Conservation (phyloP, 2,329 filamentous ascomycete genomes). For the Talaromyces piceae region DNA sequence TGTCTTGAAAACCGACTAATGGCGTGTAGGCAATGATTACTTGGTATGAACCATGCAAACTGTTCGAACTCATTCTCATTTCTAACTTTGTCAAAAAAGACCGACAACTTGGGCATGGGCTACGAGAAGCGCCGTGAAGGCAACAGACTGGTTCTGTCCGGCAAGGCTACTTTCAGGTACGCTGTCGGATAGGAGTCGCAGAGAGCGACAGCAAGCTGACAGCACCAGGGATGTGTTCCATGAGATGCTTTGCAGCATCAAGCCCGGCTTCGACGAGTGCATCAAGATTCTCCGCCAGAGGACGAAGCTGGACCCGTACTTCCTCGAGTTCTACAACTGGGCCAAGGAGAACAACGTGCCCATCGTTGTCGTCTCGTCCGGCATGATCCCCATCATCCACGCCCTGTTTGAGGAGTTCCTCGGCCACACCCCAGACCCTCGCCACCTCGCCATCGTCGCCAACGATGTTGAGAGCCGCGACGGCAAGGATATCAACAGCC, state of each 20-base stretch:
- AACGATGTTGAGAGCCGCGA: constrained; percentile 65
- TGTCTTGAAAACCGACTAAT: background rate
- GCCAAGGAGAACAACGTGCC: constrained; percentile 74
- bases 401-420: constrained; percentile 73
- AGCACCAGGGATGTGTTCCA: constrained; percentile 65
- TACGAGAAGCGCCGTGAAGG: constrained; percentile 59
- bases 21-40: constrained; percentile 54
- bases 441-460: constrained; percentile 77
- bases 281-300: constrained; percentile 69
- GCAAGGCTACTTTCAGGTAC: constrained; percentile 63
- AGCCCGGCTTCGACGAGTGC: constrained; percentile 72
- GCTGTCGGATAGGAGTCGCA: background rate
- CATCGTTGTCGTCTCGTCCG: constrained; percentile 82
- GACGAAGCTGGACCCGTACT: constrained; percentile 82
- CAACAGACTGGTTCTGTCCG: constrained; percentile 70
- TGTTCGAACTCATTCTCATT: background rate
- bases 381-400: constrained; percentile 87
- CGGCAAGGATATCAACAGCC: constrained; percentile 68
- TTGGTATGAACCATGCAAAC: constrained; percentile 39
- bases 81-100: constrained; percentile 47
- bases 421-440: constrained; percentile 61
- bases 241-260: constrained; percentile 86
- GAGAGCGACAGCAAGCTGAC: background rate
- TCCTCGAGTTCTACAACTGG: constrained; percentile 83
- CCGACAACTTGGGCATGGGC: constrained; percentile 87